These are phyloP conservation scores for Clonostachys rosea DNA, from an alignment of 2,329 filamentous ascomycete species.

Conservation along the genomic window DNA sequence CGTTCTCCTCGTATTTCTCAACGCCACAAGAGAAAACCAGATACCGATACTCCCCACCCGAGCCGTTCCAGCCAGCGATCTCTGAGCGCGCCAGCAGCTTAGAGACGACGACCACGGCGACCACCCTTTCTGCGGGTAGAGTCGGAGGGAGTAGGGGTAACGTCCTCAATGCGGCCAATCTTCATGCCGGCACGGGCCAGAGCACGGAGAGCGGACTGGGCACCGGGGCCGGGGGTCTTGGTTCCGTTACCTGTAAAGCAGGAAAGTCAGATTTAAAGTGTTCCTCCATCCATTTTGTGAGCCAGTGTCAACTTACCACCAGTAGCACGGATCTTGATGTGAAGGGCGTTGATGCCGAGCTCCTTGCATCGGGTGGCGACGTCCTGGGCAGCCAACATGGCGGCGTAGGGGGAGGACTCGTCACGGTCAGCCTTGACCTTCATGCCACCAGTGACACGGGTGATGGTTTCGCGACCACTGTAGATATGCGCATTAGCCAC, in stretches of 20 bases:
- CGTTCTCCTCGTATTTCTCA: constrained; percentile 71
- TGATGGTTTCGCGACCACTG: constrained; percentile 99
- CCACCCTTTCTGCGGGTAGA: constrained; percentile 99
- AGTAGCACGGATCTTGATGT: constrained; percentile 99
- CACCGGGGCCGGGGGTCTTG: constrained; percentile 99
- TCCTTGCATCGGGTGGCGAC: constrained; percentile 81
- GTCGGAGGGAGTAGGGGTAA: constrained; percentile 98
- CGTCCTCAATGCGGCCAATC: constrained; percentile 99
- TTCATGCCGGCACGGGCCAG: constrained; percentile 99
- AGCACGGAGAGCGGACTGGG: constrained; percentile 97
- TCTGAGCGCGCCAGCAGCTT: constrained; percentile 28
- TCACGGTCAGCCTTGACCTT: constrained; percentile 99
- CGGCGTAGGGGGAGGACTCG: constrained; percentile 99
- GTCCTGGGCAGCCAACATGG: constrained; percentile 99
- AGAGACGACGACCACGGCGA: constrained; percentile 99
- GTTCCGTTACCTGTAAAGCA: constrained; percentile 77
- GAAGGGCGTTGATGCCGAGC: constrained; percentile 78
- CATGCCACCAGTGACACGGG: constrained; percentile 99
- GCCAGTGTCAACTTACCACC: constrained; percentile 62
- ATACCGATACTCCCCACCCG: constrained; percentile 20
- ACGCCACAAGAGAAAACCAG: constrained; percentile 55
- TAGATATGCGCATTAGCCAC: constrained; percentile 45
- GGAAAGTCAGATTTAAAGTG: constrained; percentile 3
- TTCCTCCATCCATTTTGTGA: neutral
- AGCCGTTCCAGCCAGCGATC: constrained; percentile 20